phyloP scores from a whole-genome alignment of 768 basidiomycete species.

The Kwoniella pini region DNA sequence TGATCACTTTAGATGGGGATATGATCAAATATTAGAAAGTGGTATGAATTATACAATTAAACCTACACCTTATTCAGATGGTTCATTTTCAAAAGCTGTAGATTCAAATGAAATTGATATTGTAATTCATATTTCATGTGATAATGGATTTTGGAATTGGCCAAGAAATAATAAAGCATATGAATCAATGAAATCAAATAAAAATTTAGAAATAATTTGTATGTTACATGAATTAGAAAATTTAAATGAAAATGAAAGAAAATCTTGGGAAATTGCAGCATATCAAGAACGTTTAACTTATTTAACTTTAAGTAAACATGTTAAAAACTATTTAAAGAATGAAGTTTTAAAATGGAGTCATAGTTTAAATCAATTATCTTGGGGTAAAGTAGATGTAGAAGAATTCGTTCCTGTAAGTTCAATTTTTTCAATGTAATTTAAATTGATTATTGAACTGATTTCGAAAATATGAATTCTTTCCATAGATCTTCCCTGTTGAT shows the following conservation, averaged over 20 bases:
- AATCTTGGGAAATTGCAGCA: slow-evolving; percentile 9
- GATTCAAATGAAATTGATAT: slow-evolving; percentile 7
- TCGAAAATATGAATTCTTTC: no score
- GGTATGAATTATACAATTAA: slow-evolving; percentile 5
- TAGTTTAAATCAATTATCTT: slow-evolving; percentile 1
- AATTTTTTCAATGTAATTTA: no score
- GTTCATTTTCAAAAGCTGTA: slow-evolving; percentile 8
- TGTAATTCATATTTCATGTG: slow-evolving; percentile 22
- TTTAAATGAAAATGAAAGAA: slow-evolving; percentile 9
- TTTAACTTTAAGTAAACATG: slow-evolving; percentile 13
- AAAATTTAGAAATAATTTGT: slow-evolving; percentile 13
- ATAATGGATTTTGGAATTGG: slow-evolving; percentile 18
- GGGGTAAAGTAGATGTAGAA: slow-evolving; percentile 21
- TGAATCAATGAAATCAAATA: slow-evolving; percentile 14
- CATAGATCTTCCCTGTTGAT: slow-evolving; percentile 24
- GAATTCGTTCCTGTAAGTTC: slow-evolving; percentile 23
- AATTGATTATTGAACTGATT: no score
- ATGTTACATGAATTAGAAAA: slow-evolving; percentile 21
- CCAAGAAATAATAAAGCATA: slow-evolving; percentile 10
- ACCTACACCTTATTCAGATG: slow-evolving; percentile 7
- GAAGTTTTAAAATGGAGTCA: slow-evolving; percentile 14
- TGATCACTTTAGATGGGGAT: slow-evolving; percentile 20
- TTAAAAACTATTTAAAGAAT: slow-evolving; percentile 11
- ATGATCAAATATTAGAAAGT: background rate
- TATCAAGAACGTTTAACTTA: slow-evolving; percentile 5